Evolutionary conservation across 345 rosid genomes (phyloP).

Genomic region (Eucalyptus guilfoylei): DNA sequence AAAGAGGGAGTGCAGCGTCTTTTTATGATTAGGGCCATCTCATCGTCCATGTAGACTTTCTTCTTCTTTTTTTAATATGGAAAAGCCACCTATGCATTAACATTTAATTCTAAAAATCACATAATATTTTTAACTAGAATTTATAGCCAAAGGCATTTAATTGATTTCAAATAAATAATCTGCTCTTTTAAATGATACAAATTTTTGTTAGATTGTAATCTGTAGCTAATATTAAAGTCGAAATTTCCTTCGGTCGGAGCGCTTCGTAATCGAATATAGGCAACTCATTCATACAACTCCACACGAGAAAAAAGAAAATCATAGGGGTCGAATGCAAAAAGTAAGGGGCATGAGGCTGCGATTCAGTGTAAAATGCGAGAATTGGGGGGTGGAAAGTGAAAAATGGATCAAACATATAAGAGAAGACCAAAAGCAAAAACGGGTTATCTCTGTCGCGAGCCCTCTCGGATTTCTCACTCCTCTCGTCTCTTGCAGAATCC

Average conservation of each 20-base stretch:
- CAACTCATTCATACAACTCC: neutral
- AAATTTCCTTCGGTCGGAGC: neutral
- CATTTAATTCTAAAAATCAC: too few species aligned
- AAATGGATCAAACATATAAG: neutral
- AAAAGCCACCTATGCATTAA: too few species aligned
- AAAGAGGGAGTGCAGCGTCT: too few species aligned
- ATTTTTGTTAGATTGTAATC: neutral
- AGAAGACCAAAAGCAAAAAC: neutral
- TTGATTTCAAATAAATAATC: neutral
- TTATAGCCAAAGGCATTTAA: rapidly evolving
- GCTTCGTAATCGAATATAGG: neutral
- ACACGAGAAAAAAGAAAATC: neutral
- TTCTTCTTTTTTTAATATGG: too few species aligned
- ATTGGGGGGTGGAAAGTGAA: neutral
- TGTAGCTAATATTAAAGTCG: neutral
- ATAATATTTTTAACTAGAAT: neutral
- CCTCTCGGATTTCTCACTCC: neutral
- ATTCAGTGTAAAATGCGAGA: neutral
- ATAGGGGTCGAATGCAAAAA: neutral
- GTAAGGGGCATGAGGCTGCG: neutral
- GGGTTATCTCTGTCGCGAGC: neutral
- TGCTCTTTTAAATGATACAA: neutral
- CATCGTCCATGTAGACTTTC: too few species aligned
- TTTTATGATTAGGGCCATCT: too few species aligned
- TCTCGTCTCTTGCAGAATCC: neutral